phyloP scores from a whole-genome alignment of 1,284 basidiomycete genomes.

The Ganoderma lingzhi region DNA sequence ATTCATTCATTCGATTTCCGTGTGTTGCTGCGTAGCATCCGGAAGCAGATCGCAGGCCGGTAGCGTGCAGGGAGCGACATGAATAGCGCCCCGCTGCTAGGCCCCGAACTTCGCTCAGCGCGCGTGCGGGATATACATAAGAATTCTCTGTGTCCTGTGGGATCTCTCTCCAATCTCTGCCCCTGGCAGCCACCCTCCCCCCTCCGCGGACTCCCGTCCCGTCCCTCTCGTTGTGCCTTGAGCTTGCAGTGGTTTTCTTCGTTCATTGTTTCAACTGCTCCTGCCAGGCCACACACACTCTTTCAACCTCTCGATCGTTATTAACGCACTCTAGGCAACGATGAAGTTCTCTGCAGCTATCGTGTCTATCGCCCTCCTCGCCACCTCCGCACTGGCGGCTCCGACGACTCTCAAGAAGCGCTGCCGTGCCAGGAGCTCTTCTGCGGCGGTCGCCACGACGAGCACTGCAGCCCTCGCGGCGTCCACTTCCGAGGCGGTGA shows the following conservation, averaged over 20 bases:
- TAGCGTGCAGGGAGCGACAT: not conserved
- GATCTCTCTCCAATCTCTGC: not conserved
- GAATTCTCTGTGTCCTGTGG: no score
- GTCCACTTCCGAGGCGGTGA: not conserved
- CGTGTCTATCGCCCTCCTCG: slow-evolving; percentile 39
- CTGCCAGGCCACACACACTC: not conserved
- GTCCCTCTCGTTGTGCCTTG: slow-evolving; percentile 3
- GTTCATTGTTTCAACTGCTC: not conserved
- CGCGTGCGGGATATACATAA: not conserved
- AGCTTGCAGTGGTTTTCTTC: slow-evolving; percentile 2
- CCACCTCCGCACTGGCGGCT: slow-evolving; percentile 36
- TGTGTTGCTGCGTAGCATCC: not conserved
- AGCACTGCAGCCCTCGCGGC: slow-evolving; percentile 7
- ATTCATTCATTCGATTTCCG: not conserved
- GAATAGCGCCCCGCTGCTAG: slow-evolving; percentile 1
- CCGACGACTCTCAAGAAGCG: slow-evolving; percentile 32
- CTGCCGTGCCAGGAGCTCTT: slow-evolving; percentile 32
- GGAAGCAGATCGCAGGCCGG: slow-evolving; percentile 1
- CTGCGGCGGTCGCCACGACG: slow-evolving; percentile 27
- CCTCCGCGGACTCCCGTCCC: not conserved
- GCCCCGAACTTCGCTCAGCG: slow-evolving; percentile 3
- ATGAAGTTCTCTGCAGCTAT: slow-evolving; percentile 41
- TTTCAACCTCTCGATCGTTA: slow-evolving; percentile 10
- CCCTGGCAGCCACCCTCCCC: not conserved
- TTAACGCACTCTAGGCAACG: slow-evolving; percentile 2